Evolutionary conservation across 257 asterid genomes (phyloP), one percentile per base, ranked within the genome.

Genomic region (Ocimum tenuiflorum): DNA sequence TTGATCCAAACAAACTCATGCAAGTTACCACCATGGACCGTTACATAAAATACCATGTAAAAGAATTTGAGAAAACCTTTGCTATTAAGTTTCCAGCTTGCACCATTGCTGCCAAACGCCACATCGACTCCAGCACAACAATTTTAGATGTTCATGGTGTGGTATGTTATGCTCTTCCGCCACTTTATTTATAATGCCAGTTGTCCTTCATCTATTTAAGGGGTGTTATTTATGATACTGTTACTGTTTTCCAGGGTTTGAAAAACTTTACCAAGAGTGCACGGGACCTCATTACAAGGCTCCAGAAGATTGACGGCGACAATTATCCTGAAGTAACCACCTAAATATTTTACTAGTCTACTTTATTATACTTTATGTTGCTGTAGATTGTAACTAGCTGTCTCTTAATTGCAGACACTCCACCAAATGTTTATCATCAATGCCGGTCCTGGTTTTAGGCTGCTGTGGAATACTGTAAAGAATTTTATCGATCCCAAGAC

Each of bases 111-210:
- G 94, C 99, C 60, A 92, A 92, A 80, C 81, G 90, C 52, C 96
- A 86, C 79, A 94, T 94, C 62, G 96, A 94, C 81, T 86, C 89
- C 12, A 94, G 96, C 86, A 90, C 97, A 6, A 94, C 97, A 51
- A 82, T 94, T 74, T 81, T 94, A 84, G 97, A 94, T 73, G 99
- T 94, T 71, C 99, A 94, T n/a, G 95, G 99, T 49, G 91, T 94
- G 91, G 99, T 94, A 85, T 19, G 95, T 80, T 56, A 36, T 50
- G 27, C 38, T 38, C 48, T 22, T 67, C 39, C 53, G 51, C 33
- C 22, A 15, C 12, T 3, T 19, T 60, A 36, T 51, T 11, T 67
- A 57, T 49, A 39, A 53, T 73, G 50, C 69, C 43, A 20, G 53
- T 12, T 22, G 13, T 60, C 52, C 39, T 63, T 33, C 39, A 67